These are phyloP conservation scores for Castanea sativa DNA, from an alignment of 306 rosid genomes.

Conservation along the genomic window DNA sequence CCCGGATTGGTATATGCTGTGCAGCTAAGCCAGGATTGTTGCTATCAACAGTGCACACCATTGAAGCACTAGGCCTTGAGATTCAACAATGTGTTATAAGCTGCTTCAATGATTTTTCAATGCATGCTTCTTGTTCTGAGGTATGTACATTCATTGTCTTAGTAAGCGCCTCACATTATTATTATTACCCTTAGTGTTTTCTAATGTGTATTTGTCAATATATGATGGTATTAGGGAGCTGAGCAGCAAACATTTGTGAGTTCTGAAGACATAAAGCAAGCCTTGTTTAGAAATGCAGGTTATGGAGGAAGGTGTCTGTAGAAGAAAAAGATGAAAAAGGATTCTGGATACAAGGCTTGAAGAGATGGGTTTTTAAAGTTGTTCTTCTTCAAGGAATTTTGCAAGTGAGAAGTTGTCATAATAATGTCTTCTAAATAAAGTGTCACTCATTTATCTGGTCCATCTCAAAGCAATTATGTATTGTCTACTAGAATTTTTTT, in stretches of 20 bases:
- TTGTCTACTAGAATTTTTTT: slow-evolving; percentile 22
- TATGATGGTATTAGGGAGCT: slow-evolving; percentile 41
- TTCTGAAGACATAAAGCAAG: slow-evolving; percentile 81
- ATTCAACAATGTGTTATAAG: slow-evolving; percentile 95
- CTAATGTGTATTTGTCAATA: slow-evolving; percentile 14
- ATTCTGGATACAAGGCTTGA: neutral
- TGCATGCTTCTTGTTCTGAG: slow-evolving; percentile 98
- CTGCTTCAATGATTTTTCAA: slow-evolving; percentile 87
- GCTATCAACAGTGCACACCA: slow-evolving; percentile 76
- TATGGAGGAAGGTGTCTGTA: slow-evolving; percentile 91
- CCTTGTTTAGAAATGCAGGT: slow-evolving; percentile 94
- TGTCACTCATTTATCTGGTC: slow-evolving; percentile 35
- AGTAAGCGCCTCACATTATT: neutral
- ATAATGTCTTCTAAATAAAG: slow-evolving; percentile 39
- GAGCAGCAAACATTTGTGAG: slow-evolving; percentile 52
- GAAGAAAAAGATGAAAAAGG: slow-evolving; percentile 26
- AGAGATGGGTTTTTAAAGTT: slow-evolving; percentile 5
- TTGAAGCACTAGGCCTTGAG: slow-evolving; percentile 90
- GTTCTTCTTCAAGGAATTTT: slow-evolving; percentile 32
- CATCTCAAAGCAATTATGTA: slow-evolving; percentile 34
- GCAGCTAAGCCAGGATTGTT: slow-evolving; percentile 78
- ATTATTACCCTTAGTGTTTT: neutral
- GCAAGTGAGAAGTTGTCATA: slow-evolving; percentile 39
- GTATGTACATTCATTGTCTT: slow-evolving; percentile 28
- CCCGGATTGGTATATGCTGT: slow-evolving; percentile 80